Conservation (phyloP, 2,329 filamentous ascomycete species). For the Fusarium phyllophilum region DNA sequence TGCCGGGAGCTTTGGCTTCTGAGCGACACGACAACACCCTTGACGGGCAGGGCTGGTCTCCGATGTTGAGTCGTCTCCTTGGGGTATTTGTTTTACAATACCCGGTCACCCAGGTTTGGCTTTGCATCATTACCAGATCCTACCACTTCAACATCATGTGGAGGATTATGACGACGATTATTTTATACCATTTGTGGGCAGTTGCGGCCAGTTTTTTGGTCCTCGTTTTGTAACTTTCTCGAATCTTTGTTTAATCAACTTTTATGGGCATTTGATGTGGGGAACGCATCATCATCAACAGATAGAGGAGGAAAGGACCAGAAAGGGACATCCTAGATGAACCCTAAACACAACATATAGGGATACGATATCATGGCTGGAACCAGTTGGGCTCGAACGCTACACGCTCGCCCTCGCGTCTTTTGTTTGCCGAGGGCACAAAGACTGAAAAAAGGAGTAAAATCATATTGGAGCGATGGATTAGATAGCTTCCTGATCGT, state of each 20-base stretch:
- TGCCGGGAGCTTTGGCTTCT: conserved; percentile 34
- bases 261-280: conserved; percentile 30
- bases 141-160: conserved; percentile 45
- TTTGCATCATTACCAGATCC: conserved; percentile 39
- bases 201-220: conserved; percentile 24
- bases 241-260: conserved; percentile 44
- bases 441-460: conserved; percentile 41
- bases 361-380: conserved; percentile 39
- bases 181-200: conserved; percentile 31
- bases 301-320: conserved; percentile 37
- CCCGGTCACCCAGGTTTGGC: conserved; percentile 39
- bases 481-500: conserved; percentile 44
- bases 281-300: conserved; percentile 30
- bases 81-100: conserved; percentile 44
- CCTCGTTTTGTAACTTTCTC: conserved; percentile 43
- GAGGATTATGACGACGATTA: conserved; percentile 34
- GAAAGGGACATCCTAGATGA: conserved; percentile 27
- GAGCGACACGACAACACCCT: conserved; percentile 41
- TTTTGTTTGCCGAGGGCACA: conserved; percentile 34
- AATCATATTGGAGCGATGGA: conserved; percentile 37
- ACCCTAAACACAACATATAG: conserved; percentile 17
- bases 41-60: conserved; percentile 43
- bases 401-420: conserved; percentile 27
- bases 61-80: conserved; percentile 42
- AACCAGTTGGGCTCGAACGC: conserved; percentile 29